Evolutionary conservation across 495 filamentous ascomycete genomes (phyloP).

Genomic region (Platismatia glauca): DNA sequence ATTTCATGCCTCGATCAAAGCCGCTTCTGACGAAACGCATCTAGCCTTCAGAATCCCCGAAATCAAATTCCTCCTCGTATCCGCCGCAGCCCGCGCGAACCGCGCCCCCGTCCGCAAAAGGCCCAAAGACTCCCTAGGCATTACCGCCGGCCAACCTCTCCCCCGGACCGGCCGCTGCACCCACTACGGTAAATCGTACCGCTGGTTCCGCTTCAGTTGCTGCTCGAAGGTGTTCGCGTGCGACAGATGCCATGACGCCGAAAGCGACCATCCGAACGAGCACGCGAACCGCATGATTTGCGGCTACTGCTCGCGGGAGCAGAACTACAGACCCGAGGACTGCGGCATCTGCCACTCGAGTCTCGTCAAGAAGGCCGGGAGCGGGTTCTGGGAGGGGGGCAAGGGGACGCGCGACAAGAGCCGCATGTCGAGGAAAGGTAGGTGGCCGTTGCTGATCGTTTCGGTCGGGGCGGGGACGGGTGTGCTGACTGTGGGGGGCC

Average conservation of each 20-base stretch:
- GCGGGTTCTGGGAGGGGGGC: constrained; percentile 87
- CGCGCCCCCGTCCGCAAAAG: constrained; percentile 46
- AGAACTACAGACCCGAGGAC: constrained; percentile 71
- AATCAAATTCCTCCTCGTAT: constrained; percentile 69
- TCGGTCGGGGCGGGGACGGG: neutral
- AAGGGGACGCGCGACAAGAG: constrained; percentile 68
- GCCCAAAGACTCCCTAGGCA: constrained; percentile 61
- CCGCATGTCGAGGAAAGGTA: constrained; percentile 61
- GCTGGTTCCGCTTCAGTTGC: constrained; percentile 74
- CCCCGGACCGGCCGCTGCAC: constrained; percentile 64
- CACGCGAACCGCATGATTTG: constrained; percentile 84
- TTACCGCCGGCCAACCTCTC: constrained; percentile 70
- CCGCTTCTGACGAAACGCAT: neutral
- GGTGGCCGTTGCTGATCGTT: constrained; percentile 1
- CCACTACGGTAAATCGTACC: constrained; percentile 72
- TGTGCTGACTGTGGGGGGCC: neutral
- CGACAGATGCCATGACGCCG: constrained; percentile 74
- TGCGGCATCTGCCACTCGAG: constrained; percentile 68
- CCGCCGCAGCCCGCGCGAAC: constrained; percentile 35
- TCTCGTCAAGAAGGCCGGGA: constrained; percentile 60
- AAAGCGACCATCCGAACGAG: constrained; percentile 65
- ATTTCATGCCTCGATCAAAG: neutral
- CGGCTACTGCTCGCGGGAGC: constrained; percentile 73
- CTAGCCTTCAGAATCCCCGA: constrained; percentile 64
- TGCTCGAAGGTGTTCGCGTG: constrained; percentile 66